A percentile compares a stretch with the other conserved stretches of the same genome.
These are phyloP conservation scores for Phytophthora pinifolia DNA, from an alignment of 352 stramenopile species.

Conservation along the genomic window DNA sequence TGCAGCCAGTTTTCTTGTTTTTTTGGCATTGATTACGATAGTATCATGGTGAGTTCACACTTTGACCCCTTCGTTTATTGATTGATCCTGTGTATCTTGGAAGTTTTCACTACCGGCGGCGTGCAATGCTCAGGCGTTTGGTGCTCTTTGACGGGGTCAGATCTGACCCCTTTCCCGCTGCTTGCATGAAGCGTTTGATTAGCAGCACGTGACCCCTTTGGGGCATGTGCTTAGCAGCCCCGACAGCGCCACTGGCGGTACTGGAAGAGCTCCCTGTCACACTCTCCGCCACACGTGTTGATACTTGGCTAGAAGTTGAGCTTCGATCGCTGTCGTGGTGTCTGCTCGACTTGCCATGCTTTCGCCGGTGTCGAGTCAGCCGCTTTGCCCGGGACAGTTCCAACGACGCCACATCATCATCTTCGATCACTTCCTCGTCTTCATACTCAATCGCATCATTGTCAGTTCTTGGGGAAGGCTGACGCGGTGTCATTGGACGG, in stretches of 20 bases:
- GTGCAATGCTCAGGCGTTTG: constrained; percentile 15
- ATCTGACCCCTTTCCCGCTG: constrained; percentile 26
- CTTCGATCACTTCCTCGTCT: constrained; percentile 41
- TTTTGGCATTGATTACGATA: background rate
- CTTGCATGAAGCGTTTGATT: constrained; percentile 56
- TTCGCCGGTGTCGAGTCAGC: constrained; percentile 20
- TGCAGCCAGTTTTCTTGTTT: background rate
- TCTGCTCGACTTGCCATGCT: constrained; percentile 18
- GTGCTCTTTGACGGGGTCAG: constrained; percentile 10
- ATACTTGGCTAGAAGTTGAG: constrained; percentile 24
- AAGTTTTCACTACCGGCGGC: constrained; percentile 14
- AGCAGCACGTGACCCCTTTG: constrained; percentile 53
- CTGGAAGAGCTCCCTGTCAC: constrained; percentile 27
- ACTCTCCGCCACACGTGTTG: constrained; percentile 33
- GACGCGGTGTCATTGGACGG: constrained; percentile 9
- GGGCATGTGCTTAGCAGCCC: constrained; percentile 61
- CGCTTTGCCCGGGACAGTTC: constrained; percentile 18
- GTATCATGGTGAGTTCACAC: background rate
- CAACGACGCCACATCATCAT: constrained; percentile 12
- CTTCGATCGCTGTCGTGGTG: constrained; percentile 9
- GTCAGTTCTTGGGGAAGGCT: constrained; percentile 5
- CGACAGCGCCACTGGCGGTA: constrained; percentile 28
- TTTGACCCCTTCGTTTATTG: background rate
- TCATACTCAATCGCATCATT: constrained; percentile 40
- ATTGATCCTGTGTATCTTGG: background rate